Conservation (phyloP, 1,139 yeast species). For the Cylindricascospora bacillispora region DNA sequence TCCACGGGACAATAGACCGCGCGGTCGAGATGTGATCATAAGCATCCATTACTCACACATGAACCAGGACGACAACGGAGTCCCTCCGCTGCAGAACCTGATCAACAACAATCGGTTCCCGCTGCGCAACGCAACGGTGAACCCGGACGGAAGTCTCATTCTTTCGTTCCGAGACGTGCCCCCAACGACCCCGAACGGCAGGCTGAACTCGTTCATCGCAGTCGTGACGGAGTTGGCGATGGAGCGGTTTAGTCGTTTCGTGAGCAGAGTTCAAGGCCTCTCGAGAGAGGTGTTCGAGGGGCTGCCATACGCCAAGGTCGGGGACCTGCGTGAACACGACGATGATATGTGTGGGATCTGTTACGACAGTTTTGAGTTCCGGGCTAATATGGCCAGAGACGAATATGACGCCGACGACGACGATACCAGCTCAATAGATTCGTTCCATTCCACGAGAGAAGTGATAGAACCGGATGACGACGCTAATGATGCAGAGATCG, state of each 20-base stretch:
- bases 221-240: slow-evolving; percentile 62
- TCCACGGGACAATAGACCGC: too few relatives aligned
- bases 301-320: slow-evolving; percentile 29
- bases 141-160: slow-evolving; percentile 29
- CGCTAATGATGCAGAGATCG: slow-evolving; percentile 12
- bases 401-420: slow-evolving; percentile 10
- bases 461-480: background rate
- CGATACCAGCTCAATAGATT: slow-evolving; percentile 6
- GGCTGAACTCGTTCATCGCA: slow-evolving; percentile 40
- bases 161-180: slow-evolving; percentile 55
- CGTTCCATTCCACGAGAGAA: background rate
- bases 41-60: too few relatives aligned
- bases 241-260: slow-evolving; percentile 40
- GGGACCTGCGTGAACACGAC: slow-evolving; percentile 24
- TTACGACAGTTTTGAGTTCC: slow-evolving; percentile 41
- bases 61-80: too few relatives aligned
- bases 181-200: slow-evolving; percentile 20
- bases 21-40: too few relatives aligned
- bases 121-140: too few relatives aligned
- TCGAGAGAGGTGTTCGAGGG: slow-evolving; percentile 39
- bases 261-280: slow-evolving; percentile 35
- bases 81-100: too few relatives aligned
- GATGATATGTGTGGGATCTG: slow-evolving; percentile 51
- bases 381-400: slow-evolving; percentile 3
- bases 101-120: too few relatives aligned